These are phyloP conservation scores for Colletotrichum sp. DNA, from an alignment of 2,329 filamentous ascomycete genomes.

Conservation along the genomic window DNA sequence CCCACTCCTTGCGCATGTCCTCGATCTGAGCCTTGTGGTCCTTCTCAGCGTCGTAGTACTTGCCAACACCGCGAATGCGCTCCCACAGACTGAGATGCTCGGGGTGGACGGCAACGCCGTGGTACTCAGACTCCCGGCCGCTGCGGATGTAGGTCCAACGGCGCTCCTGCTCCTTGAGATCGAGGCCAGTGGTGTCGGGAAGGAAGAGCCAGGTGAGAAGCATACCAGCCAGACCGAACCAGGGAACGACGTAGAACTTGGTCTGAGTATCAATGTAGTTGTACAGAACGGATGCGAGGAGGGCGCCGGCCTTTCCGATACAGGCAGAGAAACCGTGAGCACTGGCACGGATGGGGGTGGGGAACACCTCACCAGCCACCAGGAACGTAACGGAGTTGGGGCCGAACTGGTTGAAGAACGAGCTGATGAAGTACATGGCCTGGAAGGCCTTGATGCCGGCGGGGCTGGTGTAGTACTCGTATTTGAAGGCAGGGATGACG, in stretches of 20 bases:
- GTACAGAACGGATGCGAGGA: conserved; percentile 87
- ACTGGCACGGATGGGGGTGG: conserved; percentile 88
- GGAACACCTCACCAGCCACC: conserved; percentile 95
- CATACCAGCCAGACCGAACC: conserved; percentile 91
- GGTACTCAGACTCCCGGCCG: conserved; percentile 82
- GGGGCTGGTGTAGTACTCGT: conserved; percentile 77
- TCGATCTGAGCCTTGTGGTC: conserved; percentile 86
- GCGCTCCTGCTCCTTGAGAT: conserved; percentile 96
- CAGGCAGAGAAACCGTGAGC: conserved; percentile 96
- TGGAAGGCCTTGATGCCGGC: conserved; percentile 87
- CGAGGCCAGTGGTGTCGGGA: conserved; percentile 95
- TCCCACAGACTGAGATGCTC: conserved; percentile 91
- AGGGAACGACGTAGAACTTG: conserved; percentile 92
- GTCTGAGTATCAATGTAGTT: conserved; percentile 88
- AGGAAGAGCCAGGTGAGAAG: conserved; percentile 84
- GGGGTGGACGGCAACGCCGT: conserved; percentile 90
- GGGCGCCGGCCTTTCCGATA: conserved; percentile 85
- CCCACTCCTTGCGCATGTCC: conserved; percentile 76
- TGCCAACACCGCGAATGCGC: conserved; percentile 77
- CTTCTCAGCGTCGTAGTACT: conserved; percentile 80
- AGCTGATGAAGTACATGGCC: conserved; percentile 97
- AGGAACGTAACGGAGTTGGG: conserved; percentile 97
- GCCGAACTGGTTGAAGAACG: conserved; percentile 99
- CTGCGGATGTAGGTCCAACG: conserved; percentile 87
- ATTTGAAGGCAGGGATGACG: conserved; percentile 88